Conservation (phyloP, 768 basidiomycete species). For the Clitopilus passeckerianus region DNA sequence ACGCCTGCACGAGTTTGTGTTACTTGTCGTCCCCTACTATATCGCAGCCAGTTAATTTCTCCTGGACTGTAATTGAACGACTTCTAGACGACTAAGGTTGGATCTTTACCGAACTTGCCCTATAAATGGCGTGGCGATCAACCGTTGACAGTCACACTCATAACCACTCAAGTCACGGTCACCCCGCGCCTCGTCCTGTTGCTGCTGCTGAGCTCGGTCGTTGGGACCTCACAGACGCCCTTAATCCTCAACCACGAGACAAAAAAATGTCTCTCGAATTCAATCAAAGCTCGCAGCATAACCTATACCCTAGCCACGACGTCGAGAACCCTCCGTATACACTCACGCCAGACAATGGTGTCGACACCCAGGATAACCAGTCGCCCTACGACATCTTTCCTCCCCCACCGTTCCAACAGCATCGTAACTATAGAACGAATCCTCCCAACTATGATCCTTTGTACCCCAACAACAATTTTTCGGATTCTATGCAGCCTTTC, state of each 20-base stretch:
- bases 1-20: neutral
- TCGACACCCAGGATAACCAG: slow-evolving; percentile 48
- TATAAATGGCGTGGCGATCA: slow-evolving; percentile 45
- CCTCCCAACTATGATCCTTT: slow-evolving; percentile 56
- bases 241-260: slow-evolving; percentile 33
- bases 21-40: neutral
- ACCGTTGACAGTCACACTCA: slow-evolving; percentile 34
- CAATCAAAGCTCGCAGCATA: slow-evolving; percentile 33
- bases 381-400: slow-evolving; percentile 62
- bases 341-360: slow-evolving; percentile 41
- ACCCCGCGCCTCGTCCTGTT: slow-evolving; percentile 29
- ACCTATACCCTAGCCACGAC: slow-evolving; percentile 50
- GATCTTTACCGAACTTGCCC: slow-evolving; percentile 33
- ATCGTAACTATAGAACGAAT: slow-evolving; percentile 64
- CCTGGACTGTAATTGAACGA: neutral
- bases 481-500: slow-evolving; percentile 57
- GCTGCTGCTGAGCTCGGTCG: slow-evolving; percentile 24
- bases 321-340: slow-evolving; percentile 47
- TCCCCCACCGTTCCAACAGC: slow-evolving; percentile 39
- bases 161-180: slow-evolving; percentile 16
- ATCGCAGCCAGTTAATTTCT: neutral
- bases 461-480: slow-evolving; percentile 56
- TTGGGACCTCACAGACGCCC: slow-evolving; percentile 41
- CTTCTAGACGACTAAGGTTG: slow-evolving; percentile 8
- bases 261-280: slow-evolving; percentile 57